Conservation (phyloP, 148 eudicot species). For the Chenopodium quinoa region DNA sequence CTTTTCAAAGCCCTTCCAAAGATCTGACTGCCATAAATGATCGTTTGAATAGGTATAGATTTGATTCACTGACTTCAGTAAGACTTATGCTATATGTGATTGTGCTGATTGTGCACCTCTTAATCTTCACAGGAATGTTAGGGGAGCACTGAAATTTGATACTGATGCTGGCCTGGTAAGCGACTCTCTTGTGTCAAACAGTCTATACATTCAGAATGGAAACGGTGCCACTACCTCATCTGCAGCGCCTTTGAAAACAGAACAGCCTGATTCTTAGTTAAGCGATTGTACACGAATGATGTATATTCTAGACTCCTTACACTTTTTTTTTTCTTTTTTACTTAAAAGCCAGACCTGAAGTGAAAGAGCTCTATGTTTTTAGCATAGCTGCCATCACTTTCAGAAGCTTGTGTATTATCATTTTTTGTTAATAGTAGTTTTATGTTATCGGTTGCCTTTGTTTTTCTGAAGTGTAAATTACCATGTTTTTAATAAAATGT, state of each 20-base stretch:
- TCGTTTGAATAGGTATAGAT: slow-evolving; percentile 70
- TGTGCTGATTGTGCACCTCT: slow-evolving; percentile 6
- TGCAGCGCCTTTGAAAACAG: slow-evolving; percentile 47
- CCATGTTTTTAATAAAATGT: background rate
- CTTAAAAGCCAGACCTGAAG: slow-evolving; percentile 10
- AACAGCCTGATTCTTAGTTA: slow-evolving; percentile 58
- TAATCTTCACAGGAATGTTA: slow-evolving; percentile 45
- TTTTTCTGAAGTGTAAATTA: background rate
- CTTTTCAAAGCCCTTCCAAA: slow-evolving; percentile 94
- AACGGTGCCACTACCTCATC: slow-evolving; percentile 43
- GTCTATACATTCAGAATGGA: slow-evolving; percentile 71
- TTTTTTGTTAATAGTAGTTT: background rate
- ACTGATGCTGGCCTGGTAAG: slow-evolving; percentile 80
- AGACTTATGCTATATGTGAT: background rate
- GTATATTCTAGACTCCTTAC: slow-evolving; percentile 34
- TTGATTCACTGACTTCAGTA: background rate
- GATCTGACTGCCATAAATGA: slow-evolving; percentile 89
- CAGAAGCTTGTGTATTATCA: slow-evolving; percentile 22
- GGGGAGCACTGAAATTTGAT: slow-evolving; percentile 63
- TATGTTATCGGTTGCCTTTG: background rate
- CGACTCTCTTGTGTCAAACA: slow-evolving; percentile 80
- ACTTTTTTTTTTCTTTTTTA: slow-evolving; percentile 8
- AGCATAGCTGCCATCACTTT: slow-evolving; percentile 34
- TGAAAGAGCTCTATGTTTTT: slow-evolving; percentile 34
- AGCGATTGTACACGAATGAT: slow-evolving; percentile 19